Conservation (phyloP, 1,139 yeast species). For the Blastobotrys petasosporus region DNA sequence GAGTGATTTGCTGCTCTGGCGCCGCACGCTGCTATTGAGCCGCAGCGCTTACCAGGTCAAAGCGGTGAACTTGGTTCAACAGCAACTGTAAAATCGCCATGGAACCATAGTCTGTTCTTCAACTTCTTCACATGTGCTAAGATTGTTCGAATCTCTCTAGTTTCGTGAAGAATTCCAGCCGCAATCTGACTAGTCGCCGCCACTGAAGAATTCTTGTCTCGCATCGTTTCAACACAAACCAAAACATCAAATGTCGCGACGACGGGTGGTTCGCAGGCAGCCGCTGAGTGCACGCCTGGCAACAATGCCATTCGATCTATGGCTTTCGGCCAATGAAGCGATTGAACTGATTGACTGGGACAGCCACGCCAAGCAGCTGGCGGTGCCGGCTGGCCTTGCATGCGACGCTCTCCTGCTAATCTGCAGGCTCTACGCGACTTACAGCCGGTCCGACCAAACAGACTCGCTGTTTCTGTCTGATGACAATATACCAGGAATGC, state of each 20-base stretch:
- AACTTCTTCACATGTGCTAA: no score
- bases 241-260: constrained; percentile 13
- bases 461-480: constrained; percentile 4
- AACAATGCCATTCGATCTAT: constrained; percentile 54
- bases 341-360: constrained; percentile 63
- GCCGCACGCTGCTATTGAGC: no score
- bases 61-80: no score
- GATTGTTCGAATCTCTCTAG: no score
- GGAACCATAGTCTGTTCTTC: no score
- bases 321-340: constrained; percentile 48
- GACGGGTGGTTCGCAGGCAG: constrained; percentile 13
- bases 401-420: constrained; percentile 31
- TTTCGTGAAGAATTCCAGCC: no score
- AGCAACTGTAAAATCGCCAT: no score
- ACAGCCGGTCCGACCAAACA: not conserved
- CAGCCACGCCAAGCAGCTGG: constrained; percentile 42
- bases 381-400: constrained; percentile 44
- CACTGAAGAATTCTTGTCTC: no score
- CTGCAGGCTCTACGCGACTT: constrained; percentile 20
- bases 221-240: no score
- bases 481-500: not conserved
- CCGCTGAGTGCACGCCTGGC: constrained; percentile 40
- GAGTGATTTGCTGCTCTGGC: no score
- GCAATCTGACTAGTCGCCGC: no score
- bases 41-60: no score